Evolutionary conservation across 1,284 basidiomycete species (phyloP), one percentile per base, ranked within the genome.

Genomic region (Chiua sp.): DNA sequence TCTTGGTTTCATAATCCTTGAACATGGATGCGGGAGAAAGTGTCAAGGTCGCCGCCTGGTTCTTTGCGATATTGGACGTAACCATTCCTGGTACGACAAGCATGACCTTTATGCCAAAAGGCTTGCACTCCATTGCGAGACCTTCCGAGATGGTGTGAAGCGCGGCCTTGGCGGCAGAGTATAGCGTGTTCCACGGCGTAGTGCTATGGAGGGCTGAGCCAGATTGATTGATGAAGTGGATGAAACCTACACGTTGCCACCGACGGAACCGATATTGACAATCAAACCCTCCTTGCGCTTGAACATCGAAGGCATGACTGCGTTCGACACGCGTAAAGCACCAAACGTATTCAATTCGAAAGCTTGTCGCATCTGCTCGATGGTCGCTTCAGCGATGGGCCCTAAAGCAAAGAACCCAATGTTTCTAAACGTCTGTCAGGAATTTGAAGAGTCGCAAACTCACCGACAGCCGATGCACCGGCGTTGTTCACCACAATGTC

Each of bases 301-400:
- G 8, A 87, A 86, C 91, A 93, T 93, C 66, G 85, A 79, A 1
- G 88, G 88, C n/a, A 87, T 79, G 16, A 89, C 87, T 1, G 83
- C 82, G 63, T 86, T 85, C 15, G 84, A 80, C 33, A 90, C 72
- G 10, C 87, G 82, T 32, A 92, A 70, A 26, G 87, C 77, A 7
- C 85, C 80, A 66, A 87, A 87, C 1, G 85, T 82, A 65, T 93
- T 93, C 8, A 83, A 79, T 53, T 91, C 84, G 67, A 88, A 90
- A 2, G 78, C 72, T 1, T 74, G 65, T 63, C 80, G 79, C 37
- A 86, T 79, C 39, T 78, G 71, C 2, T 87, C 86, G 33, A 87
- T 72, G 13, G 82, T 76, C 1, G 83, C 78, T 59, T 93, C 91
- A 30, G 87, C 77, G 18, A 91, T 51, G 2, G 91, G 81, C 28